Evolutionary conservation across 2,329 filamentous ascomycete species (phyloP).

Genomic region (Zymoseptoria tritici): DNA sequence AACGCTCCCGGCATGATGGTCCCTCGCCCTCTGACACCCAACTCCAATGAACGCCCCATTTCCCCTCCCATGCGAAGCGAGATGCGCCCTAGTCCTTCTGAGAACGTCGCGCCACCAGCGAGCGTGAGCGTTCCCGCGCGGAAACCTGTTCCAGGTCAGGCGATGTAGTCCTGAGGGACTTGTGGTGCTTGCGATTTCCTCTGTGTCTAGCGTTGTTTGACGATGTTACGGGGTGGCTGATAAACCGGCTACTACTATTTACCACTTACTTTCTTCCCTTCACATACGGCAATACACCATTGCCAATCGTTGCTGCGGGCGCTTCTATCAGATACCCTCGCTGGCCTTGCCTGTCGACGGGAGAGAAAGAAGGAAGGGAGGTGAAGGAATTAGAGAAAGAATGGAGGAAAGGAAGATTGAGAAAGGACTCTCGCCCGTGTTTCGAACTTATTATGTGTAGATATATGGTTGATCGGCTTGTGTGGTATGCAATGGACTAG

Average conservation of each 20-base stretch:
- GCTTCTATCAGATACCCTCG: background rate
- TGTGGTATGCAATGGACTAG: background rate
- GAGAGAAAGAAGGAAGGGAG: background rate
- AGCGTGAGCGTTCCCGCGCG: background rate
- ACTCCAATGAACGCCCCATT: slow-evolving; percentile 9
- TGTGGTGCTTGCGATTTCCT: background rate
- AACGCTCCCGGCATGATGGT: slow-evolving; percentile 26
- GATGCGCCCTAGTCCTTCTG: slow-evolving; percentile 16
- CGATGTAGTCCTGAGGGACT: slow-evolving; percentile 27
- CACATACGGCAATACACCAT: background rate
- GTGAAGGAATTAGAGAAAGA: background rate
- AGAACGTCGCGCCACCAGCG: background rate
- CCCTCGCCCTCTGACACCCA: slow-evolving; percentile 17
- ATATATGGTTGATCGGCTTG: background rate
- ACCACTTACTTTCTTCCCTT: background rate
- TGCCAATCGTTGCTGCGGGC: background rate
- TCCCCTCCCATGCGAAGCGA: slow-evolving; percentile 13
- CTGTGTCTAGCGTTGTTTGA: background rate
- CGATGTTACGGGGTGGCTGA: background rate
- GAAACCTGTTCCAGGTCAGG: slow-evolving; percentile 43
- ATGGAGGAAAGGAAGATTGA: background rate
- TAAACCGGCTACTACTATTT: slow-evolving; percentile 12
- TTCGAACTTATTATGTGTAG: background rate
- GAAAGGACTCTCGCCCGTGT: background rate
- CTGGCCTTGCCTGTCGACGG: background rate